Evolutionary conservation across 2,329 filamentous ascomycete genomes (phyloP), one percentile per base, ranked within the genome.

Genomic region (Plectosphaerella plurivora): DNA sequence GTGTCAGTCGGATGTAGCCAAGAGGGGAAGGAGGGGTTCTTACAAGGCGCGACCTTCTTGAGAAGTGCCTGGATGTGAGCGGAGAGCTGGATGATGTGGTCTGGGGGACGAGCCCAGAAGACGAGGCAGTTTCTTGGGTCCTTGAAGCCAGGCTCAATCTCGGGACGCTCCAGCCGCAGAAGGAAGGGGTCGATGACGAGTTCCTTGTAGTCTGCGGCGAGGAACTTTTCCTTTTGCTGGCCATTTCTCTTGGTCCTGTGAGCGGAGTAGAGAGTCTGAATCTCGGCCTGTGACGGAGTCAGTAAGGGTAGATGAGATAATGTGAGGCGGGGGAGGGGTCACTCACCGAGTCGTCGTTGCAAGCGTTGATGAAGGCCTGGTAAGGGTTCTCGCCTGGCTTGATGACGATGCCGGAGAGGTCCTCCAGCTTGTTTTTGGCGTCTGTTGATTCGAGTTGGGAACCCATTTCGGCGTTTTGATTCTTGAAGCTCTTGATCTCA

Each of bases 91-190:
- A 87, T 76, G 16, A 97, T 76, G 59, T 87, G 83, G 45, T 82
- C 71, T 1, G 92, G 88, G 15, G 93, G 93, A 7, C 92, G 79
- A 4, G 89, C 90, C 91, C 91, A 97, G 64, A 97, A 86, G 1
- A 91, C 89, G 11, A 97, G 76, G 65, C 92, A 95, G 63, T 96
- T 79, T 41, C 93, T 78, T 42, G 83, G 81, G 65, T 97, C 93
- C 49, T 76, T 67, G 65, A 88, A 96, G 1, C 82, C 83, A 1
- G 84, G 86, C 57, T 89, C 79, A 36, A 86, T 71, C 1, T 77
- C 69, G 1, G 80, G 79, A 44, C 86, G 77, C 59, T 87, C 80
- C 33, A 96, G 72, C 51, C 86, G 85, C 48, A 85, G 73, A 1
- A 97, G 78, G 51, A 90, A 85, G 2, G 86, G 83, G 63, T 97